phyloP scores from a whole-genome alignment of 768 basidiomycete genomes.

The Suillus brevipes region DNA sequence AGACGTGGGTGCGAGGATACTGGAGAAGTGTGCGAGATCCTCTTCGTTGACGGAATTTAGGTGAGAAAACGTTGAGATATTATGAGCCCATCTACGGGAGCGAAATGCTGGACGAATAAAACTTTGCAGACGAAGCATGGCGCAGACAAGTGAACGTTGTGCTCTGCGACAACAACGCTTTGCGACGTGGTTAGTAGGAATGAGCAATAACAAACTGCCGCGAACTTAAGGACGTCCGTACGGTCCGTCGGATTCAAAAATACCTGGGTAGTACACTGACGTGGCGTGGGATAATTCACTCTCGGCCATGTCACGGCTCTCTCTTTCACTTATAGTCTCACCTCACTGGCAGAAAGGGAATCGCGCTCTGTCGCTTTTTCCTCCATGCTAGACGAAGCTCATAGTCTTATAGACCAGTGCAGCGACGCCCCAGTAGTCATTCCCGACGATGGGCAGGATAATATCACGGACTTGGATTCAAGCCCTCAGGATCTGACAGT shows the following conservation, averaged over 20 bases:
- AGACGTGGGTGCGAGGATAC: constrained; percentile 59
- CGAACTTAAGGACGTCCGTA: not conserved
- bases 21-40: constrained; percentile 69
- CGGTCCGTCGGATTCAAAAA: constrained; percentile 5
- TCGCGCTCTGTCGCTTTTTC: not conserved
- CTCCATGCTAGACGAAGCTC: constrained; percentile 20
- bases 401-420: constrained; percentile 29
- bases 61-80: constrained; percentile 24
- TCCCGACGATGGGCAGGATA: constrained; percentile 24
- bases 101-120: constrained; percentile 3
- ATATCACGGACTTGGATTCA: constrained; percentile 26
- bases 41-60: constrained; percentile 53
- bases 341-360: not conserved
- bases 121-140: constrained; percentile 15
- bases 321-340: constrained; percentile 11
- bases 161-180: not conserved
- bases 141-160: not conserved
- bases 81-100: constrained; percentile 21
- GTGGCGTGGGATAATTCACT: constrained; percentile 6
- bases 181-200: not conserved
- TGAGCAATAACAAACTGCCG: constrained; percentile 1
- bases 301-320: constrained; percentile 6
- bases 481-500: constrained; percentile 21
- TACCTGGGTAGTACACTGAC: constrained; percentile 3
- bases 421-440: constrained; percentile 39